phyloP scores from a whole-genome alignment of 2,329 filamentous ascomycete genomes.

The Rachicladosporium sp. region DNA sequence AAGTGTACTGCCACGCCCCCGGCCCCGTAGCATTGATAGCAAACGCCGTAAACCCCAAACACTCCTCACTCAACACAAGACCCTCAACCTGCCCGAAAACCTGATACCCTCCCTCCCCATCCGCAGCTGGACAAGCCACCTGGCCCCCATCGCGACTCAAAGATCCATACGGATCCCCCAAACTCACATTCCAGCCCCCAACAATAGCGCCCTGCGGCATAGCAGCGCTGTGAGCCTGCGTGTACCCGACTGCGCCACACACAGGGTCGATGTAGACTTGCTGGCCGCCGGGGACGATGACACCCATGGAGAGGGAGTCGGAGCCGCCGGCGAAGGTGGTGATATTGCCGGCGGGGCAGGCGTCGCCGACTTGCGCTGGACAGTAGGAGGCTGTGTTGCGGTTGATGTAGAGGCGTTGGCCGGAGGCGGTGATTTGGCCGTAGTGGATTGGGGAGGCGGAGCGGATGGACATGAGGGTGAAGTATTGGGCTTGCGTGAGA shows the following conservation, averaged over 20 bases:
- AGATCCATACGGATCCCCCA: constrained; percentile 9
- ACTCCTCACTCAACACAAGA: constrained; percentile 8
- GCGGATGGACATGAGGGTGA: constrained; percentile 15
- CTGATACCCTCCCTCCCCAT: constrained; percentile 8
- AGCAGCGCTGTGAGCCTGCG: constrained; percentile 15
- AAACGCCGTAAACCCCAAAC: constrained; percentile 11
- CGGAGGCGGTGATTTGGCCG: constrained; percentile 14
- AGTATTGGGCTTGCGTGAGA: constrained; percentile 12
- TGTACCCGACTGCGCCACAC: constrained; percentile 19
- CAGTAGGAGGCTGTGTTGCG: constrained; percentile 20
- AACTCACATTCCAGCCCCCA: constrained; percentile 14
- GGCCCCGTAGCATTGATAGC: constrained; percentile 9
- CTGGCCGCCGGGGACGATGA: constrained; percentile 20
- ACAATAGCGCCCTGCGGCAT: constrained; percentile 15
- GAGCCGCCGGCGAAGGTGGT: constrained; percentile 9
- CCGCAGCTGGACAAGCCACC: constrained; percentile 9
- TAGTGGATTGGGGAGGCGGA: constrained; percentile 18
- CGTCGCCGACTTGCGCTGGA: constrained; percentile 12
- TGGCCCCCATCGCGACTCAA: constrained; percentile 10
- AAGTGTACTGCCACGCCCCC: constrained; percentile 18
- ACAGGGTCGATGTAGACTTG: constrained; percentile 19
- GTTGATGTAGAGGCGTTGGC: constrained; percentile 18
- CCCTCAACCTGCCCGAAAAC: constrained; percentile 12
- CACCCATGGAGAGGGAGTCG: constrained; percentile 11
- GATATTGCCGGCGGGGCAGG: constrained; percentile 14